A percentile compares a stretch with the other conserved stretches of the same genome.
phyloP scores from a whole-genome alignment of 345 rosid genomes.

The Eucalyptus dawsonii region DNA sequence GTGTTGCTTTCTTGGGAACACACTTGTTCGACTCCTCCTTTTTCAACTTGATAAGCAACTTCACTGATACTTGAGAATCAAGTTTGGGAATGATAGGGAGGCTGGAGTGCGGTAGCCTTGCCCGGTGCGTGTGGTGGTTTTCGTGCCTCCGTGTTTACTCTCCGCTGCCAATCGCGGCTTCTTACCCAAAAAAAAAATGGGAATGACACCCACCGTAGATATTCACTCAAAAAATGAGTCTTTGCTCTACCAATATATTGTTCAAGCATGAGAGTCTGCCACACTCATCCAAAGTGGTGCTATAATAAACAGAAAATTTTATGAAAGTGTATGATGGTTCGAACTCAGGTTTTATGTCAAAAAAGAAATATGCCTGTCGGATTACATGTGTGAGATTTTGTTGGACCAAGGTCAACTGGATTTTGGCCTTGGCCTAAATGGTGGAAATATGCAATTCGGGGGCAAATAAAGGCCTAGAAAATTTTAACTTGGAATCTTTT shows the following conservation, averaged over 20 bases:
- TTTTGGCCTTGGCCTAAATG: background rate
- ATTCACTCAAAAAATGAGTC: background rate
- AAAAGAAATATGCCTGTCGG: too few species aligned
- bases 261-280: background rate
- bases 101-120: too few species aligned
- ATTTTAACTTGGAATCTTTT: background rate
- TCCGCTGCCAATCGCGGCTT: too few species aligned
- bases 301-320: background rate
- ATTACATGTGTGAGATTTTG: background rate
- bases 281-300: background rate
- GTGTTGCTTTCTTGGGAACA: background rate
- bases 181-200: too few species aligned
- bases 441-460: background rate
- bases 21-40: too few species aligned
- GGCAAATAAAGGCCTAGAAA: background rate
- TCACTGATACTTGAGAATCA: background rate
- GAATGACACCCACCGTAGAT: background rate
- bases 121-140: too few species aligned
- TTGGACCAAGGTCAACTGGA: accelerated
- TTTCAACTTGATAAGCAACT: background rate
- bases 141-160: too few species aligned
- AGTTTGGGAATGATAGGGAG: background rate
- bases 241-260: background rate
- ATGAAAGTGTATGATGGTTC: background rate
- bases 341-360: background rate